These are phyloP conservation scores for Erysimum cheiri DNA, from an alignment of 441 rosid genomes.

Conservation along the genomic window DNA sequence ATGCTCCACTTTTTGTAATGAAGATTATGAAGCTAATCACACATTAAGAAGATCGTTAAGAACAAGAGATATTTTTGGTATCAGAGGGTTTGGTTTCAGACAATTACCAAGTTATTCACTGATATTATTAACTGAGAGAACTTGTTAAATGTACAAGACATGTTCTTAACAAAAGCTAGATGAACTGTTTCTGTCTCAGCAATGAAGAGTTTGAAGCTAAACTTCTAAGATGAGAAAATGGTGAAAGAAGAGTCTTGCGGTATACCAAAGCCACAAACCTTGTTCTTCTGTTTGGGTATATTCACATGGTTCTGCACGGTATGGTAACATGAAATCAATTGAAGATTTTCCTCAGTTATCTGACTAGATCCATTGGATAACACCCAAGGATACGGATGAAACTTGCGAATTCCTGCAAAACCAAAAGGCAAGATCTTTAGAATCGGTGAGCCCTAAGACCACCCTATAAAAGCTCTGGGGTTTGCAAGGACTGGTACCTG, in stretches of 20 bases:
- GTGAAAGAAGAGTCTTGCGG: slow-evolving; percentile 29
- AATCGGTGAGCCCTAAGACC: not conserved
- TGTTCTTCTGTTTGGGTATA: slow-evolving; percentile 40
- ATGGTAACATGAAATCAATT: slow-evolving; percentile 19
- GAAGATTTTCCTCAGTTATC: slow-evolving; percentile 21
- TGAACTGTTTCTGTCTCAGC: slow-evolving; percentile 38
- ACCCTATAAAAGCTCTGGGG: not conserved
- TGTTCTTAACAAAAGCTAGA: slow-evolving; percentile 29
- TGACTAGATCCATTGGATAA: slow-evolving; percentile 61
- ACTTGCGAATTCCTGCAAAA: slow-evolving; percentile 72
- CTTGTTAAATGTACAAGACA: slow-evolving; percentile 34
- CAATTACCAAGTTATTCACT: slow-evolving; percentile 14
- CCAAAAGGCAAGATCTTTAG: slow-evolving; percentile 14
- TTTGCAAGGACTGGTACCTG: slow-evolving; percentile 56
- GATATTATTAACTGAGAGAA: slow-evolving; percentile 9
- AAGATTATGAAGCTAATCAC: slow-evolving; percentile 5
- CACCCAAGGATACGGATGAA: slow-evolving; percentile 87
- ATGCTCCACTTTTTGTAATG: slow-evolving; percentile 27
- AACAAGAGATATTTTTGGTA: not conserved
- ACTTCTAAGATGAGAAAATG: slow-evolving; percentile 33
- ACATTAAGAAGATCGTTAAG: not conserved
- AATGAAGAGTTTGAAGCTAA: slow-evolving; percentile 27
- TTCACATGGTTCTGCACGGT: slow-evolving; percentile 40
- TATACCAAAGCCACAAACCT: slow-evolving; percentile 32
- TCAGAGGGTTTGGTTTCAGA: slow-evolving; percentile 5